Evolutionary conservation across 306 rosid species (phyloP), one percentile per base, ranked within the genome.

Genomic region (Astragalus membranaceus): DNA sequence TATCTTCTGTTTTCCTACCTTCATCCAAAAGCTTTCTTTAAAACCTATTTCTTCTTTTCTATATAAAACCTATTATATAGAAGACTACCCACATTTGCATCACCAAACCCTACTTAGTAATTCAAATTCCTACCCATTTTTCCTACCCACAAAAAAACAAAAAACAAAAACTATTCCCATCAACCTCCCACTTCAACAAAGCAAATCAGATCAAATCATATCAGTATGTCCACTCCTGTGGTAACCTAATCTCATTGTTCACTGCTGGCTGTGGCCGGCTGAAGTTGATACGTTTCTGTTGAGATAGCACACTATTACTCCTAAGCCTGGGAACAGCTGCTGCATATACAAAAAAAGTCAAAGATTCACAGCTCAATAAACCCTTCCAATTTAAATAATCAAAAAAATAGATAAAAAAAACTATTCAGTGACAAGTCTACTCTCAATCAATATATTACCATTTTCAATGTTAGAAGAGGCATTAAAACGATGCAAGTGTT

Each of bases 191-290:
- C 11, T 9, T 41, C 37, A 4, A 4, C 4, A 44, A 67, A 56
- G 59, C 59, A 72, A 64, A 52, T 49, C 39, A 26, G 47, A 12
- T 6, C 30, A 16, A 10, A 10, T 39, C 6, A 37, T 5, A 49
- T 83, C 79, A 90, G 46, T 91, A 91, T 13, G 96, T 87, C 97
- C 97, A 91, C 65, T 93, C 98, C 44, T 87, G 88, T 0, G 98
- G 98, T 9, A 93, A 83, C 77, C 78, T 69, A 30, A 93, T 70
- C 64, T 90, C 96, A 44, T 79, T 83, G 81, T 69, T 87, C 68
- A 55, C 52, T 10, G 75, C 64, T 23, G 78, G 82, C 37, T 67
- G 84, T 4, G 82, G 70, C 73, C 63, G 77, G 29, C 74, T 44
- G 16, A 1, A 5, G 37, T 14, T 47, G 55, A 60, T 79, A 32